Evolutionary conservation across 495 filamentous ascomycete genomes (phyloP).

Genomic region (Penicillium crystallinum): DNA sequence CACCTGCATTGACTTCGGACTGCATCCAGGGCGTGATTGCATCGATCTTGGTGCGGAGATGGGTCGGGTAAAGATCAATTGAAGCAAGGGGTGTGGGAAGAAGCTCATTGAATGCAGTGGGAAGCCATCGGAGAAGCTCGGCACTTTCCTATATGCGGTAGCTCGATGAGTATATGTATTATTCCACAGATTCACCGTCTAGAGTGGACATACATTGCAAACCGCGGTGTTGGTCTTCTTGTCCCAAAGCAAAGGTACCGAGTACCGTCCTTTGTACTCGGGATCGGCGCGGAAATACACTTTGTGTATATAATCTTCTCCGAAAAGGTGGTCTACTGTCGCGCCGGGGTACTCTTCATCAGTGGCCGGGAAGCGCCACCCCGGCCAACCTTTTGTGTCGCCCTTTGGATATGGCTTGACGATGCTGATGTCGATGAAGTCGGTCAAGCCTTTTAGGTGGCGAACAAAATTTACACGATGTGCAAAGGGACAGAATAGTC

Average conservation of each 20-base stretch:
- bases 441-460: constrained; percentile 71
- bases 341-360: constrained; percentile 47
- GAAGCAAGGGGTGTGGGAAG: constrained; percentile 7
- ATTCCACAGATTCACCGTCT: no score
- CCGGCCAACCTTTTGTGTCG: constrained; percentile 44
- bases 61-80: no score
- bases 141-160: constrained; percentile 35
- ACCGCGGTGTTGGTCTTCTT: constrained; percentile 43
- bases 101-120: constrained; percentile 41
- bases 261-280: constrained; percentile 49
- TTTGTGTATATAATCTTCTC: constrained; percentile 44
- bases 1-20: no score
- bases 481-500: constrained; percentile 58
- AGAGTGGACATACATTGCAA: constrained; percentile 33
- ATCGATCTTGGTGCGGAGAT: no score
- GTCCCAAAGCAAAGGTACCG: constrained; percentile 55
- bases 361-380: constrained; percentile 45
- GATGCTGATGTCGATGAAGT: constrained; percentile 62
- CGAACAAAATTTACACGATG: constrained; percentile 56
- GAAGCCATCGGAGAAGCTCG: constrained; percentile 49
- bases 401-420: constrained; percentile 68
- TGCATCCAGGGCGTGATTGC: no score
- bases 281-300: constrained; percentile 49
- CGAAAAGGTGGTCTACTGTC: constrained; percentile 48
- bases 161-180: neutral